These are phyloP conservation scores for Gaeumannomyces sp. DNA, from an alignment of 2,329 filamentous ascomycete genomes.

Conservation along the genomic window DNA sequence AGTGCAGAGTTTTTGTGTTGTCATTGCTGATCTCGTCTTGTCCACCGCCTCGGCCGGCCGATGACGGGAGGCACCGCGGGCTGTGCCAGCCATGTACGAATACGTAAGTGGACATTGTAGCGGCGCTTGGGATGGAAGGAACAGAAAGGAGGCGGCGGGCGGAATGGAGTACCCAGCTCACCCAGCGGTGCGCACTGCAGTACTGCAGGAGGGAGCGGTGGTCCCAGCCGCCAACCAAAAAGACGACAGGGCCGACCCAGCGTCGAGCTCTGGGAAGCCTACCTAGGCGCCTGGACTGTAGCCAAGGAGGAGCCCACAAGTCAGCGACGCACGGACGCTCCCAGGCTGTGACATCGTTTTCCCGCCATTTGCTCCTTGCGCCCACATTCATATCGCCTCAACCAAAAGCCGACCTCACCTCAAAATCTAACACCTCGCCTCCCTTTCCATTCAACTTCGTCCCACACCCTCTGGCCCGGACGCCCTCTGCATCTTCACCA, in stretches of 20 bases:
- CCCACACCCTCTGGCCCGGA: constrained; percentile 27
- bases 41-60: not conserved
- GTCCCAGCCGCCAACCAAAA: not conserved
- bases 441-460: constrained; percentile 30
- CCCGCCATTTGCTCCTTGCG: constrained; percentile 7
- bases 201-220: not conserved
- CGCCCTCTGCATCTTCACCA: constrained; percentile 24
- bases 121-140: not conserved
- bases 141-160: too few species aligned
- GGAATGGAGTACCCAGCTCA: not conserved
- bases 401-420: constrained; percentile 24
- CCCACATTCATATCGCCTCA: constrained; percentile 10
- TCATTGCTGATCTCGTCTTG: not conserved
- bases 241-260: not conserved
- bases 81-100: too few species aligned
- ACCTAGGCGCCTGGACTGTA: not conserved
- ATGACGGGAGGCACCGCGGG: not conserved
- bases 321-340: not conserved
- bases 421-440: constrained; percentile 30
- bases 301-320: constrained; percentile 1
- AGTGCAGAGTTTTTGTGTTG: not conserved
- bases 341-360: constrained; percentile 9
- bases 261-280: not conserved
- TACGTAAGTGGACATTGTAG: too few species aligned
- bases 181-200: not conserved